phyloP scores from a whole-genome alignment of 805 yeast genomes.

The Ogataea pignaliae region DNA sequence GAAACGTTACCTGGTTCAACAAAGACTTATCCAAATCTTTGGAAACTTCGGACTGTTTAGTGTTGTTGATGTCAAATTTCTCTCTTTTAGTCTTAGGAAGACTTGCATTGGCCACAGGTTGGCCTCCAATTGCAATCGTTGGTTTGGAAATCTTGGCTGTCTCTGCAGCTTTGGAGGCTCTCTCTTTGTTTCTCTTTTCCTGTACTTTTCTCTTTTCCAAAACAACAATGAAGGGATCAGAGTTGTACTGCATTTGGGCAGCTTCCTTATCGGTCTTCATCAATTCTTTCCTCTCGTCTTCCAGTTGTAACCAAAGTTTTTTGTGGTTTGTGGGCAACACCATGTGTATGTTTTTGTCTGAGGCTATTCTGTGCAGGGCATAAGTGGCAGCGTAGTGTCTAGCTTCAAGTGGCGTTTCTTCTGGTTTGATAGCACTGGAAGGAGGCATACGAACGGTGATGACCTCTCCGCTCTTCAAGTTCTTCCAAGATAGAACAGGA shows the following conservation, averaged over 20 bases:
- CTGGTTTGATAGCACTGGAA: conserved; percentile 49
- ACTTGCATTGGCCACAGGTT: neutral
- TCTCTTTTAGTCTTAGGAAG: neutral
- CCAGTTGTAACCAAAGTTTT: conserved; percentile 72
- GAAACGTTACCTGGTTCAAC: conserved; percentile 29
- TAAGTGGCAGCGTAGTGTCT: conserved; percentile 88
- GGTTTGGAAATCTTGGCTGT: conserved; percentile 48
- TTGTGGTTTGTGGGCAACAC: conserved; percentile 81
- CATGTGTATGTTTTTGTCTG: conserved; percentile 79
- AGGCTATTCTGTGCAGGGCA: conserved; percentile 74
- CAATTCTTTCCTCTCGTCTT: conserved; percentile 50
- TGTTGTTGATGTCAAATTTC: neutral
- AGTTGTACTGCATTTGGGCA: conserved; percentile 52
- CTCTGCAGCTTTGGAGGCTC: conserved; percentile 40
- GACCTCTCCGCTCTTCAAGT: conserved; percentile 75
- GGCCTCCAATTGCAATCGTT: conserved; percentile 35
- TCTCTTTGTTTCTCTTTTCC: conserved; percentile 42
- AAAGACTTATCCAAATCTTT: conserved; percentile 3
- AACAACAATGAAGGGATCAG: conserved; percentile 72
- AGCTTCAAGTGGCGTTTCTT: conserved; percentile 83
- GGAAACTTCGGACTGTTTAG: neutral
- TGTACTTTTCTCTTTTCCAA: conserved; percentile 50
- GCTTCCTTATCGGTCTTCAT: conserved; percentile 39
- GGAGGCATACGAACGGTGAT: conserved; percentile 56
- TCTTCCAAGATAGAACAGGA: conserved; percentile 62